Conservation (phyloP, 2,329 filamentous ascomycete species). For the Calonectria henricotiae region DNA sequence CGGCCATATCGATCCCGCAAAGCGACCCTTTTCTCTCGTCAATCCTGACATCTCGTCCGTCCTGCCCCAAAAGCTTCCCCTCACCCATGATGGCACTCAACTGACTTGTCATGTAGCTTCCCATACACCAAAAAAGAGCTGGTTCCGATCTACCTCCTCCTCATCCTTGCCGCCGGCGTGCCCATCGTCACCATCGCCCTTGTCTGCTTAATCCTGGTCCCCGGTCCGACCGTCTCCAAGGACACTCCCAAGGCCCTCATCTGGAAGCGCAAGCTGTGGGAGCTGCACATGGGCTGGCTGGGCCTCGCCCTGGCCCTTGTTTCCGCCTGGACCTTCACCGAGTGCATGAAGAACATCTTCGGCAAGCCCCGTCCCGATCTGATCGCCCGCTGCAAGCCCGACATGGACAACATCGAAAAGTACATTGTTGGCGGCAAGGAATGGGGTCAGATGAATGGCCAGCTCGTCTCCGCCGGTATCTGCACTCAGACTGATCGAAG, state of each 20-base stretch:
- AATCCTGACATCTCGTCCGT: constrained; percentile 83
- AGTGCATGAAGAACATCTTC: constrained; percentile 86
- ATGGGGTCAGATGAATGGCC: constrained; percentile 70
- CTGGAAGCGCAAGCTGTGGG: constrained; percentile 91
- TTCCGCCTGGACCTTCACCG: constrained; percentile 84
- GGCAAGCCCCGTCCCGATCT: constrained; percentile 86
- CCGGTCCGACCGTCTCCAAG: constrained; percentile 77
- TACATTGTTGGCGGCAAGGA: constrained; percentile 77
- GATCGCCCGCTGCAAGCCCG: constrained; percentile 84
- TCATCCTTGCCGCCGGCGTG: constrained; percentile 74
- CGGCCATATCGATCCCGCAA: constrained; percentile 74
- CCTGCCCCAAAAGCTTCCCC: not conserved
- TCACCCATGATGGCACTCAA: constrained; percentile 18
- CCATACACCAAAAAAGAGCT: constrained; percentile 81
- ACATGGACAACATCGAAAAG: constrained; percentile 74
- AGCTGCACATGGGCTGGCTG: constrained; percentile 89
- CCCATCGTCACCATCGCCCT: constrained; percentile 80
- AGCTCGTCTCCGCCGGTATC: constrained; percentile 83
- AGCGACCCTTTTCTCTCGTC: constrained; percentile 79
- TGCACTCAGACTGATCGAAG: constrained; percentile 77
- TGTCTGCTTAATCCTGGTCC: constrained; percentile 80
- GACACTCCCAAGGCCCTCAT: constrained; percentile 76
- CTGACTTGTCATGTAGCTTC: constrained; percentile 65
- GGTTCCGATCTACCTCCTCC: constrained; percentile 77
- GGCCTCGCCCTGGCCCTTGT: constrained; percentile 83